Percentiles rank a stretch among this genome's conserved stretches.
phyloP scores from a whole-genome alignment of 2,329 filamentous ascomycete species.

The Arthrinium puccinioides region DNA sequence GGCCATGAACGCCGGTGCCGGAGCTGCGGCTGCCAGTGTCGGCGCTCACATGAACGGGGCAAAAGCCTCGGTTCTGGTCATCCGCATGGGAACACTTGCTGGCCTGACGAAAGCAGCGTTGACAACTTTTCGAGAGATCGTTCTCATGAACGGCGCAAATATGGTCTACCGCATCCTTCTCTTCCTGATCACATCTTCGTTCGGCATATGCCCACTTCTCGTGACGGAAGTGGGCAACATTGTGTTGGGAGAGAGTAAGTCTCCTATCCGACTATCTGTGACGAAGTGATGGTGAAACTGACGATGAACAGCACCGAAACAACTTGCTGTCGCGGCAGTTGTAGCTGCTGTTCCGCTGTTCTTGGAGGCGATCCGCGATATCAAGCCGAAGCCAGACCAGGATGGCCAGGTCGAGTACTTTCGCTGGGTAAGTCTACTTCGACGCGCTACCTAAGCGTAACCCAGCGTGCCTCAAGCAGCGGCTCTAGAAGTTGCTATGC shows the following conservation, averaged over 20 bases:
- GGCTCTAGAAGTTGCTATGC: too few relatives aligned
- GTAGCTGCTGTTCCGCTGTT: slow-evolving; percentile 3
- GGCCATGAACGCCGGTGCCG: slow-evolving; percentile 1
- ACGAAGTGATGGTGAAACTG: too few relatives aligned
- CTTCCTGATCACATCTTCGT: slow-evolving; percentile 3
- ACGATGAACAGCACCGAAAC: not conserved
- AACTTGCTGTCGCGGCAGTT: not conserved
- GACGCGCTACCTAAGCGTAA: too few relatives aligned
- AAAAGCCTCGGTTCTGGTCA: not conserved
- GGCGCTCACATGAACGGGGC: not conserved
- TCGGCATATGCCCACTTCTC: slow-evolving; percentile 2
- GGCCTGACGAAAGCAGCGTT: slow-evolving; percentile 3
- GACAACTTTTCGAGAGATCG: slow-evolving; percentile 1
- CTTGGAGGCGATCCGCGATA: slow-evolving; percentile 2
- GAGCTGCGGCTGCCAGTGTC: not conserved
- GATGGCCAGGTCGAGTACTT: slow-evolving; percentile 1
- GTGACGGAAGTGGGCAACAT: slow-evolving; percentile 2
- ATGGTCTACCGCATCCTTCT: slow-evolving; percentile 1
- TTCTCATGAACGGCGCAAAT: not conserved
- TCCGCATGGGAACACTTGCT: slow-evolving; percentile 3
- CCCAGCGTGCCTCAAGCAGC: too few relatives aligned
- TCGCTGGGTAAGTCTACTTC: slow-evolving; percentile 1
- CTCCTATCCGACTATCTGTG: too few relatives aligned
- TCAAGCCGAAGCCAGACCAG: not conserved
- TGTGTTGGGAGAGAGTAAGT: slow-evolving; percentile 3